Percentiles rank a stretch among this genome's conserved stretches.
phyloP scores from a whole-genome alignment of 2,329 filamentous ascomycete species.

The Venturia effusa region DNA sequence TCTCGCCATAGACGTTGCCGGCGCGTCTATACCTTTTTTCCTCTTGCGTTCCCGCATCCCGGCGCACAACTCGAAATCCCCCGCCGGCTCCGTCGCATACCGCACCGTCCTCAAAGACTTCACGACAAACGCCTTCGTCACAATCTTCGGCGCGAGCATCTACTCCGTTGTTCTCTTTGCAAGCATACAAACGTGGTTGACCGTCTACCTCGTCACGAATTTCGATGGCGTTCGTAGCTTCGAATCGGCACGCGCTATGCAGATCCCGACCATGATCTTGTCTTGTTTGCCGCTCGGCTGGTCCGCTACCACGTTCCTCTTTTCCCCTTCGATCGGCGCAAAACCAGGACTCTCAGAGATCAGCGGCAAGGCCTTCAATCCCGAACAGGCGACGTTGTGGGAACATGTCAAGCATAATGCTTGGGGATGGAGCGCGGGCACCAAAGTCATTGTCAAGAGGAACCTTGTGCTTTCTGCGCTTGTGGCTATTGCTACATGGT shows the following conservation, averaged over 20 bases:
- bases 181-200: conserved; percentile 60
- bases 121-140: conserved; percentile 35
- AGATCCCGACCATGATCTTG: conserved; percentile 35
- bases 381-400: conserved; percentile 50
- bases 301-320: conserved; percentile 67
- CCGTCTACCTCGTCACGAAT: conserved; percentile 59
- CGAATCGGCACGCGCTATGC: conserved; percentile 53
- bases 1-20: conserved; percentile 56
- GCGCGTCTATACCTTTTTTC: conserved; percentile 62
- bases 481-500: conserved; percentile 43
- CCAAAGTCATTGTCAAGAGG: conserved; percentile 46
- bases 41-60: conserved; percentile 50
- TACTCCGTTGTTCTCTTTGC: conserved; percentile 64
- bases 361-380: conserved; percentile 49
- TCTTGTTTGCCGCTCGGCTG: conserved; percentile 58
- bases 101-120: conserved; percentile 46
- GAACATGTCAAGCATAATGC: conserved; percentile 64
- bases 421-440: conserved; percentile 54
- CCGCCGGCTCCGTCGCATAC: conserved; percentile 40
- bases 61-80: conserved; percentile 4
- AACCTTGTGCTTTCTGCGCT: conserved; percentile 38
- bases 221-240: conserved; percentile 65
- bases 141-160: conserved; percentile 55
- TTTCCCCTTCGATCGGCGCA: conserved; percentile 51
- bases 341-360: conserved; percentile 36